Evolutionary conservation across 495 filamentous ascomycete genomes (phyloP).

Genomic region (Talaromyces adpressus): DNA sequence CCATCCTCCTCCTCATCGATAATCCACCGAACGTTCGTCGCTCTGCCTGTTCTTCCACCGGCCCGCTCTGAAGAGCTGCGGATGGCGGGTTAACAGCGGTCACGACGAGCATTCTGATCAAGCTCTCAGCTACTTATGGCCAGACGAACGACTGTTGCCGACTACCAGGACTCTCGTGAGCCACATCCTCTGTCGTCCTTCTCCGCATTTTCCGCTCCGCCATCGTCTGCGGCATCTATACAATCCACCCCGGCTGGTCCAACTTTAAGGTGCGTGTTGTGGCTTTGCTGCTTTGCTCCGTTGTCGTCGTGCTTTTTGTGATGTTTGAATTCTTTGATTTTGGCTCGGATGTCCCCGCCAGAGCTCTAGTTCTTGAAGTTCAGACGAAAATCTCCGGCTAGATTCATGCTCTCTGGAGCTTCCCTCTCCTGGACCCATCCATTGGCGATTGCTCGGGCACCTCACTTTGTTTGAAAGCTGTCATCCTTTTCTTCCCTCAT

Average conservation of each 20-base stretch:
- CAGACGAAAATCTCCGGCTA: neutral
- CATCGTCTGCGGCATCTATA: slow-evolving; percentile 15
- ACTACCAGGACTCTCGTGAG: slow-evolving; percentile 45
- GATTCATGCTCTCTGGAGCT: neutral
- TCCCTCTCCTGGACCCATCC: neutral
- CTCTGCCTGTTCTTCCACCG: slow-evolving; percentile 14
- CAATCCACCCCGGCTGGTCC: slow-evolving; percentile 28
- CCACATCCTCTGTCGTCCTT: slow-evolving; percentile 22
- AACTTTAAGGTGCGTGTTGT: slow-evolving; percentile 36
- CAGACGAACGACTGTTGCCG: slow-evolving; percentile 40
- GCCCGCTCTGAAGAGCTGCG: slow-evolving; percentile 24
- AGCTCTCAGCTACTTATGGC: slow-evolving; percentile 41
- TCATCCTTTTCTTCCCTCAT: neutral
- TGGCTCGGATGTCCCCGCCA: neutral
- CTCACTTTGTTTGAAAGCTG: neutral
- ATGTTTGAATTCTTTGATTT: neutral
- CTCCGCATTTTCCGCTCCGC: slow-evolving; percentile 18
- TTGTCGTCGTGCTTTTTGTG: neutral
- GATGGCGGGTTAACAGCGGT: slow-evolving; percentile 44
- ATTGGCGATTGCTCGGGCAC: neutral
- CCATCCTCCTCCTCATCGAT: neutral
- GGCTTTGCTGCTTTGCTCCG: neutral
- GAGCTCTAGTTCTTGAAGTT: neutral
- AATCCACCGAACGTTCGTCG: slow-evolving; percentile 10
- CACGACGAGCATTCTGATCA: slow-evolving; percentile 25